phyloP scores from a whole-genome alignment of 768 basidiomycete species.

The Tylopilus balloui region DNA sequence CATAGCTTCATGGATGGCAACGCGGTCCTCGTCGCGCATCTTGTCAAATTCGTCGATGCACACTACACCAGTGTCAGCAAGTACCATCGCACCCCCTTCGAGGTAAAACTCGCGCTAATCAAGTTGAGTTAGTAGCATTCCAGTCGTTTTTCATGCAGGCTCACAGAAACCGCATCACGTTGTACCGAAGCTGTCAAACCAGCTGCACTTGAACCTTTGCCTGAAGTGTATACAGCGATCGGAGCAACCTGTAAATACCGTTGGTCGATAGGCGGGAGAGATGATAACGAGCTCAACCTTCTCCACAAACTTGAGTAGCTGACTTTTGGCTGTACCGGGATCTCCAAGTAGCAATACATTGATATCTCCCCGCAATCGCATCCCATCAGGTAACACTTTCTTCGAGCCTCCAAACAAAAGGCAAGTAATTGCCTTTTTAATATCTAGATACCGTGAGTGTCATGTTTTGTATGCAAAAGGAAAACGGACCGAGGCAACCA shows the following conservation, averaged over 20 bases:
- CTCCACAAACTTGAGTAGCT: conserved; percentile 97
- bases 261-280: neutral
- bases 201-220: conserved; percentile 97
- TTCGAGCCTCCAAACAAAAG: conserved; percentile 97
- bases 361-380: conserved; percentile 95
- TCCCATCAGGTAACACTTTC: conserved; percentile 94
- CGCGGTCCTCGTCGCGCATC: conserved; percentile 98
- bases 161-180: conserved; percentile 83
- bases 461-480: neutral
- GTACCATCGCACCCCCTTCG: conserved; percentile 98
- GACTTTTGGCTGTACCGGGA: conserved; percentile 97
- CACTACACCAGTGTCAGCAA: conserved; percentile 96
- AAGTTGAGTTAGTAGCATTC: conserved; percentile 3
- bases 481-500: conserved; percentile 73
- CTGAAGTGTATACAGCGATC: conserved; percentile 96
- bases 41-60: conserved; percentile 99
- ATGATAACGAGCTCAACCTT: conserved; percentile 47
- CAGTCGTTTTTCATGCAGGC: conserved; percentile 24
- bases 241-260: conserved; percentile 71
- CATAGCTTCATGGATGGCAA: conserved; percentile 99
- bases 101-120: conserved; percentile 93
- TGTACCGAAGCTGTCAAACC: conserved; percentile 98
- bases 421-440: conserved; percentile 96
- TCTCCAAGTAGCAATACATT: conserved; percentile 96
- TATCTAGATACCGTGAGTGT: conserved; percentile 54